Percentiles rank a stretch among this genome's conserved stretches.
Evolutionary conservation across 2,329 filamentous ascomycete genomes (phyloP).

Genomic region (Aspergillus caelatus): DNA sequence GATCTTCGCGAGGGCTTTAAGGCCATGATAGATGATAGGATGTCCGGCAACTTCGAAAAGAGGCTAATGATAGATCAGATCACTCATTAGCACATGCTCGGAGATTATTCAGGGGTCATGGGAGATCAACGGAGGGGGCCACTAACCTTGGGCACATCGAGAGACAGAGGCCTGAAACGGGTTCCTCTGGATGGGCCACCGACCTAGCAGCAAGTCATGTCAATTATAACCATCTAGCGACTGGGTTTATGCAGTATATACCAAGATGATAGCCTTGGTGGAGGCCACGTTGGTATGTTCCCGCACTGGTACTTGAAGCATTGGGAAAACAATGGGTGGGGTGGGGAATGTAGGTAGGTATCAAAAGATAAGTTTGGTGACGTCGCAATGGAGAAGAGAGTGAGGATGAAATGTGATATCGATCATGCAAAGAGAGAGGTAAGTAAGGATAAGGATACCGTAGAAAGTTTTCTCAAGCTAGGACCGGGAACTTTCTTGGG

Average conservation of each 20-base stretch:
- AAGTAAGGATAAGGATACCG: not conserved
- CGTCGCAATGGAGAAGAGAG: not conserved
- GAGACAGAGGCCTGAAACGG: conserved; percentile 88
- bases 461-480: not conserved
- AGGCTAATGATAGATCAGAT: conserved; percentile 59
- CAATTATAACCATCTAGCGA: conserved; percentile 15
- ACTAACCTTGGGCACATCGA: conserved; percentile 90
- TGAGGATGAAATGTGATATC: not conserved
- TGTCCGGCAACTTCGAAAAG: conserved; percentile 98
- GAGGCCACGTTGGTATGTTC: conserved; percentile 54
- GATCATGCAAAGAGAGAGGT: not conserved
- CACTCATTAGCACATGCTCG: conserved; percentile 1
- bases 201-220: conserved; percentile 63
- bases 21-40: conserved; percentile 97
- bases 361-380: not conserved
- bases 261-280: conserved; percentile 94
- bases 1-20: conserved; percentile 87
- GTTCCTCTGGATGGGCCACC: conserved; percentile 95
- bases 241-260: conserved; percentile 49
- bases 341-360: conserved; percentile 8
- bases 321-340: conserved; percentile 27
- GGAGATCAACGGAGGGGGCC: conserved; percentile 13
- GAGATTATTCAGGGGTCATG: conserved; percentile 6
- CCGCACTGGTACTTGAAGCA: conserved; percentile 51
- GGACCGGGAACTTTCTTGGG: not conserved